Base-by-base conservation (phyloP, 2,329 filamentous ascomycete species). In the Stagonosporopsis vannaccii region DNA sequence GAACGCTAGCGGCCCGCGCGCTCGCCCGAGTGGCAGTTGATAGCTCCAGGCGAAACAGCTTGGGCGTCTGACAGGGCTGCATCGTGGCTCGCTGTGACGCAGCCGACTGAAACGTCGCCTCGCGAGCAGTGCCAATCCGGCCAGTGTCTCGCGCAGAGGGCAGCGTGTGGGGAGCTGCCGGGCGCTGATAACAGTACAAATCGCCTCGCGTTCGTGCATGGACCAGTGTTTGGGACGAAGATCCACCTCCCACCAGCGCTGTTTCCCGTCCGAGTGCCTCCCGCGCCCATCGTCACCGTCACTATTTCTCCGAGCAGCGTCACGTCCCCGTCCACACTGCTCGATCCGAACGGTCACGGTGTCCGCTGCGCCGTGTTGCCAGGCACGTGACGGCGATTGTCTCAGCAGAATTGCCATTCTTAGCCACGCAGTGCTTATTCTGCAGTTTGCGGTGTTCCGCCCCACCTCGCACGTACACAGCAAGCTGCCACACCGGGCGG, bases 251-350 rank as follows among this genome's bases (percentile, higher is more conserved):
- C 35, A 50, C 33, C 23, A 35, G 51, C 43, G 51, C 51, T 53
- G 43, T 37, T 54, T 54, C 51, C 50, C 51, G 51, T 37, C 48
- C 49, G 51, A 55, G 40, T 46, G 46, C 50, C 46, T 56, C 46
- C 46, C 45, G 52, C 41, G 36, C 41, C 52, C 46, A 45, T 49
- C 52, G 33, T 50, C 53, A 56, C 45, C 48, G 46, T 33, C 53
- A 42, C 47, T 37, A 51, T 33, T 17, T 36, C 28, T 51, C 43
- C 36, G 47, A 30, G 47, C 53, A 47, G 48, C 37, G 28, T 43
- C 47, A 56, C 47, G 37, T 30, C 30, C 13, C 15, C 30, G 13
- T 26, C 15, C 19, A 23, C 28, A 22, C 48, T 41, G 19, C 25
- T 4, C 19, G 28, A n/a, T 26, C 28, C 20, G 6, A 17, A 8